Evolutionary conservation across 2,329 filamentous ascomycete species (phyloP), one percentile per base, ranked within the genome.

Genomic region (Aspergillus texensis): DNA sequence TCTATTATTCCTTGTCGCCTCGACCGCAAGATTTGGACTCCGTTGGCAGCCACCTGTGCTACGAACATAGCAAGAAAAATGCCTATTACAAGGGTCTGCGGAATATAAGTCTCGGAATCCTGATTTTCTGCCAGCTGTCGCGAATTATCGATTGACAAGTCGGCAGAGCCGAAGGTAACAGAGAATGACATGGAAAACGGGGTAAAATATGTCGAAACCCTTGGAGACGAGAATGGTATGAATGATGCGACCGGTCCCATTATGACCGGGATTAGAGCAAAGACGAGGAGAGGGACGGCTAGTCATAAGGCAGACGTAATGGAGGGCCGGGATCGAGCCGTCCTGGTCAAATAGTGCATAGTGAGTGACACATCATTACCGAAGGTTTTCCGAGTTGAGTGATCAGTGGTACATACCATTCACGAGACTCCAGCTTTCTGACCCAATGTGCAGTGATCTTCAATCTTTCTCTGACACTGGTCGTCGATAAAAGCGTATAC

Each of bases 401-500:
- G 41, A 12, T 50, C 52, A 45, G 26, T 2, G 24, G 30, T 57
- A 71, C 90, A 85, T 82, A 94, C 91, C 89, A 92, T 80, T 87
- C 83, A 68, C 85, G 86, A 57, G 83, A 83, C 73, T 93, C 89
- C 78, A 92, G 89, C 72, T 90, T 86, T 62, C 86, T 80, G 65
- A 94, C 90, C 93, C 93, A 97, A 46, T 80, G 80, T 57, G 90
- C 91, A 65, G 91, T 92, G 57, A 96, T 90, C 80, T 96, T 96
- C 61, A 97, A 78, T 62, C 94, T 83, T 72, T 93, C 88, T 64
- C 94, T 84, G 5, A 96, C 92, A 68, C 91, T 94, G 3, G 84
- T 89, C 6, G 90, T 91, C 14, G 83, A 83, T 16, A 97, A 79
- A 24, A 97, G 80, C 14, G 85, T 83, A 69, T 96, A 96, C 74